Evolutionary conservation across 2,329 filamentous ascomycete genomes (phyloP), one percentile per base, ranked within the genome.

Genomic region (Cladosporium sp.): DNA sequence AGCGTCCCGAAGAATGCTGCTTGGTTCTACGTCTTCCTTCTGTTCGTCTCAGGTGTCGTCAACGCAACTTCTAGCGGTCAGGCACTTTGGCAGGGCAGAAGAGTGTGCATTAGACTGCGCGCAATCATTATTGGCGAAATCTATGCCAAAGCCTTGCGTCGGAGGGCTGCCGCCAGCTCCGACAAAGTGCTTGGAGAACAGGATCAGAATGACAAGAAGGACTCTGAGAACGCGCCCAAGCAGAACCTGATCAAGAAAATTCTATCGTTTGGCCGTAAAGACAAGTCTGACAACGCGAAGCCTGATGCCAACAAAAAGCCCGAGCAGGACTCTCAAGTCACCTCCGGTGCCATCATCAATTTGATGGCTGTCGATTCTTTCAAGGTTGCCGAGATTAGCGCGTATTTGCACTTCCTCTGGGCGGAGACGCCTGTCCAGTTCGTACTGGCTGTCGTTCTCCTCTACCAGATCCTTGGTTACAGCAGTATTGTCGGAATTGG

Each of bases 281-380:
- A 83, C 64, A 78, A 78, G 61, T 70, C 68, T 2, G 68, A 77
- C 52, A 73, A 75, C 49, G 74, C 53, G 4, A 58, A 60, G 22
- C 49, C 75, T 54, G 69, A 74, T 50, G 62, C 70, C 27, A 64
- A 68, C 34, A 53, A 58, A 13, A 59, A 62, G 20, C 48, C 59
- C 61, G 18, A 61, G 64, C 43, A 27, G 6, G 50, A 52, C 32
- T 55, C 63, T 0, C 89, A 95, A 71, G 92, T 90, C 34, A 96
- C 93, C 54, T 79, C 95, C 44, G 93, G 95, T 56, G 95, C 93
- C n/a, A 96, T 99, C 63, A 99, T 99, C 74, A 99, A 97, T 69
- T 77, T 99, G 58, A 99, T 99, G 93, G 95, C 93, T 9, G 95
- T 99, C 36, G 95, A 99, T 74, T 96, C 92, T 42, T 97, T 97